These are phyloP conservation scores for Schizosaccharomyces versatilis DNA, from an alignment of 1,139 yeast species.

Conservation along the genomic window DNA sequence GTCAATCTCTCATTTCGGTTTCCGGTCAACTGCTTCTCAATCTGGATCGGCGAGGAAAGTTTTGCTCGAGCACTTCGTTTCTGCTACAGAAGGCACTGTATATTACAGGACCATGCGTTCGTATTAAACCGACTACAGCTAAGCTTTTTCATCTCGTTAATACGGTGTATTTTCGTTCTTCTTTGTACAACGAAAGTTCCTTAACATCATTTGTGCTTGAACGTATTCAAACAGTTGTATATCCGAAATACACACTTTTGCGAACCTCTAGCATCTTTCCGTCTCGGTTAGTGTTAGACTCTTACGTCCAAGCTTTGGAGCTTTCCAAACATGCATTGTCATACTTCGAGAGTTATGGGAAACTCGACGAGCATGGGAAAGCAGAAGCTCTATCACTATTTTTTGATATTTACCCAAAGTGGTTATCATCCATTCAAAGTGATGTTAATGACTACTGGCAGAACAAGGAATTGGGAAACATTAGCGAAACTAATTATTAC, in stretches of 20 bases:
- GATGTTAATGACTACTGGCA: background rate
- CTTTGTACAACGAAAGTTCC: conserved; percentile 10
- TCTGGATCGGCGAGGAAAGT: conserved; percentile 9
- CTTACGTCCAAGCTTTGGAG: conserved; percentile 11
- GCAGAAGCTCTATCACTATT: background rate
- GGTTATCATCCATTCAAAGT: background rate
- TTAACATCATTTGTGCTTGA: conserved; percentile 12
- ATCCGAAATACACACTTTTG: conserved; percentile 10
- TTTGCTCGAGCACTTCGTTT: conserved; percentile 3
- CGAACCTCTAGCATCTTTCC: conserved; percentile 11
- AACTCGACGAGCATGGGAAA: conserved; percentile 5
- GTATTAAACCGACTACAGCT: conserved; percentile 4
- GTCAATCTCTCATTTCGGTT: conserved; percentile 10
- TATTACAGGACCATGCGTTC: conserved; percentile 10
- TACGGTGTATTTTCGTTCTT: conserved; percentile 12
- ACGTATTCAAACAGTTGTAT: conserved; percentile 10
- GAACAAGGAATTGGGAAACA: background rate
- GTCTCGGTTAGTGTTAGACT: conserved; percentile 8
- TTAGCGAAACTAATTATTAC: conserved; percentile 4
- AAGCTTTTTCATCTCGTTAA: conserved; percentile 12
- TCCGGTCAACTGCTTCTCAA: conserved; percentile 9
- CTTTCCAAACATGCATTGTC: background rate
- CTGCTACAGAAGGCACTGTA: conserved; percentile 7
- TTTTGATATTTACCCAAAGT: background rate
- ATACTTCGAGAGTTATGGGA: background rate